These are phyloP conservation scores for Ocimum tenuiflorum DNA, from an alignment of 257 asterid species.

Conservation along the genomic window DNA sequence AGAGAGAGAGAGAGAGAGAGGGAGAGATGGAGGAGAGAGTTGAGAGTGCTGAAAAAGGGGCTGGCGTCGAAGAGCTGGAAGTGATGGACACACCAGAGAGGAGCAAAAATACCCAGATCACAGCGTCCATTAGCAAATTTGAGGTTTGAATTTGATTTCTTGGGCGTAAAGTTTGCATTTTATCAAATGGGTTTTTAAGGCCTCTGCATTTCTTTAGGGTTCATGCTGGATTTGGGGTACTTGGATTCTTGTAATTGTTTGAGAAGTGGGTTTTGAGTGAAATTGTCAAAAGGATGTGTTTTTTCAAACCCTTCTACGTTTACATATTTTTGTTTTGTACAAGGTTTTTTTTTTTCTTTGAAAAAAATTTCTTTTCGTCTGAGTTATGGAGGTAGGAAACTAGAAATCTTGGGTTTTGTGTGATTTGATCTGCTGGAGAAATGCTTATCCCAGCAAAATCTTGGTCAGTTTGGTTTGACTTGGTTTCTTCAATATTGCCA, in stretches of 20 bases:
- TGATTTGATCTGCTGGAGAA: constrained; percentile 13
- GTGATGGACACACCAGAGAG: constrained; percentile 90
- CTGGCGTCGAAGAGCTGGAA: constrained; percentile 26
- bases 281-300: neutral
- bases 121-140: constrained; percentile 46
- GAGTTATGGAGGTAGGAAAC: neutral
- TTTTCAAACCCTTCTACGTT: neutral
- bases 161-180: constrained; percentile 11
- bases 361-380: no score
- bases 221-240: constrained; percentile 17
- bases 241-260: constrained; percentile 10
- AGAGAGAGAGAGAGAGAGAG: constrained; percentile 19
- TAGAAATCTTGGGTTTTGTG: constrained; percentile 11
- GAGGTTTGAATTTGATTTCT: constrained; percentile 52
- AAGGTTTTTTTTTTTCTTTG: no score
- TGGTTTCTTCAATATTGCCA: neutral
- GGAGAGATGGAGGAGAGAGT: constrained; percentile 27
- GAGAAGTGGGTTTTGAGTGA: constrained; percentile 25
- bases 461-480: constrained; percentile 14
- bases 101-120: constrained; percentile 66
- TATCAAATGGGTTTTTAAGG: constrained; percentile 11
- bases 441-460: constrained; percentile 3
- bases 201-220: constrained; percentile 14
- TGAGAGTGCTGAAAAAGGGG: constrained; percentile 20
- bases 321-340: neutral